A percentile compares a stretch with the other conserved stretches of the same genome.
Conservation (phyloP, 352 stramenopile genomes). For the Phytophthora tentaculata region DNA sequence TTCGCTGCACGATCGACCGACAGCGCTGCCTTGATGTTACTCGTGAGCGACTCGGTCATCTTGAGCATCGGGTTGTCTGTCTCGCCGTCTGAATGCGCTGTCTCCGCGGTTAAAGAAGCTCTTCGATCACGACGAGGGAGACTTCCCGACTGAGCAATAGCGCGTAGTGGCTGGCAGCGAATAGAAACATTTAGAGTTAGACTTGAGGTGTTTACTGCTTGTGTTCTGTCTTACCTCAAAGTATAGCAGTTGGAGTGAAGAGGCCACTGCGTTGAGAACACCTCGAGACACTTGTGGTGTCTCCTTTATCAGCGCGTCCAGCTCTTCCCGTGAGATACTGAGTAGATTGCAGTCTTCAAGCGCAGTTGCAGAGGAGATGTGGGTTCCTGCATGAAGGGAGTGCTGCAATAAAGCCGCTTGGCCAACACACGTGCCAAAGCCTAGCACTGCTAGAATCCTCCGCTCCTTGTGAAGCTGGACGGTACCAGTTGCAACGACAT, state of each 20-base stretch:
- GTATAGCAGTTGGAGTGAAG: slow-evolving; percentile 75
- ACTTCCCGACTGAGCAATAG: slow-evolving; percentile 69
- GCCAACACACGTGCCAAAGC: slow-evolving; percentile 76
- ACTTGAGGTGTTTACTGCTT: neutral
- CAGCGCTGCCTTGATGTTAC: slow-evolving; percentile 70
- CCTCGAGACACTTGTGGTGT: slow-evolving; percentile 73
- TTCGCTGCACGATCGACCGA: slow-evolving; percentile 72
- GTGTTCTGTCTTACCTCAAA: slow-evolving; percentile 58
- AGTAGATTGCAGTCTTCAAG: slow-evolving; percentile 71
- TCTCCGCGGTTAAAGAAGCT: slow-evolving; percentile 37
- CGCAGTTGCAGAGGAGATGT: slow-evolving; percentile 80
- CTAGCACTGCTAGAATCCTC: slow-evolving; percentile 66
- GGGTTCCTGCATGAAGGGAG: slow-evolving; percentile 65
- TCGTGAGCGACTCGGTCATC: slow-evolving; percentile 60
- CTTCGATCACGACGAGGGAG: slow-evolving; percentile 62
- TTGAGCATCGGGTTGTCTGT: slow-evolving; percentile 51
- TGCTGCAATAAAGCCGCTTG: slow-evolving; percentile 77
- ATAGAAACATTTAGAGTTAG: neutral
- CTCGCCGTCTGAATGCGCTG: slow-evolving; percentile 21
- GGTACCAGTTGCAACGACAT: slow-evolving; percentile 68
- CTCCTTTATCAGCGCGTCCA: slow-evolving; percentile 79
- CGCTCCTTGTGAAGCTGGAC: slow-evolving; percentile 84
- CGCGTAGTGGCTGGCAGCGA: slow-evolving; percentile 52
- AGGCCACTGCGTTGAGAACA: slow-evolving; percentile 83
- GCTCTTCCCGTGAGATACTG: slow-evolving; percentile 69